Base-by-base conservation (phyloP, 1,139 yeast species). In the Blastobotrys aristatus region DNA sequence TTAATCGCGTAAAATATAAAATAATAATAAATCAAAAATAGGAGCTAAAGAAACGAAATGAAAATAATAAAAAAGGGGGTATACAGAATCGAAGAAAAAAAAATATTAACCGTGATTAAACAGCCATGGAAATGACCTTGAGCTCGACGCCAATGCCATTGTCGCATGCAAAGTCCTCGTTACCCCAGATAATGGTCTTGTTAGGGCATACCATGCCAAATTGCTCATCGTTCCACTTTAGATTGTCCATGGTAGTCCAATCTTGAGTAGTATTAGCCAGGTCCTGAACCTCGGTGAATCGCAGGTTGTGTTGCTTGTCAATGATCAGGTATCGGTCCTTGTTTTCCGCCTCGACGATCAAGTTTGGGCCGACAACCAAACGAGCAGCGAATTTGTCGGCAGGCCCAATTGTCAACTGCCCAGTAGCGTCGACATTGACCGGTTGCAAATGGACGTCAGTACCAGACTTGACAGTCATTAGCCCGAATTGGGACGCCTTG, bases 161-260 rank as follows among this genome's bases (percentile, higher is more conserved):
- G 17, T 42, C 42, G 16, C 44, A 39, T 8, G 18, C 16, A 24
- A 35, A 31, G 31, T 36, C 34, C 5, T 38, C 41, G 14, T 27
- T 21, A 20, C 27, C 46, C 50, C 50, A 47, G 13, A 43, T 29
- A 16, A 47, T 34, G 14, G 29, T 38, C 18, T 33, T 33, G 18
- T 34, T 39, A 10, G 50, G 50, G 32, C 50, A 47, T 11, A 47
- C 47, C 44, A 43, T 34, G 30, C 40, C 50, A n/a, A 18, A 33
- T 24, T 43, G 44, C 27, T 34, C 21, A 18, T 46, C 50, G 26
- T 47, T 32, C 38, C 34, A 39, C 2, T 14, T 7, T 14, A 47
- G 39, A 14, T 13, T 21, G 10, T 20, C 18, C n/a, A 33, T 22
- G 24, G 50, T 47, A 17, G 47, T 39, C 50, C 50, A 47, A 16